A percentile compares a stretch with the other conserved stretches of the same genome.
Evolutionary conservation across 2,329 filamentous ascomycete genomes (phyloP).

Genomic region (Ophiosphaerella herpotricha): DNA sequence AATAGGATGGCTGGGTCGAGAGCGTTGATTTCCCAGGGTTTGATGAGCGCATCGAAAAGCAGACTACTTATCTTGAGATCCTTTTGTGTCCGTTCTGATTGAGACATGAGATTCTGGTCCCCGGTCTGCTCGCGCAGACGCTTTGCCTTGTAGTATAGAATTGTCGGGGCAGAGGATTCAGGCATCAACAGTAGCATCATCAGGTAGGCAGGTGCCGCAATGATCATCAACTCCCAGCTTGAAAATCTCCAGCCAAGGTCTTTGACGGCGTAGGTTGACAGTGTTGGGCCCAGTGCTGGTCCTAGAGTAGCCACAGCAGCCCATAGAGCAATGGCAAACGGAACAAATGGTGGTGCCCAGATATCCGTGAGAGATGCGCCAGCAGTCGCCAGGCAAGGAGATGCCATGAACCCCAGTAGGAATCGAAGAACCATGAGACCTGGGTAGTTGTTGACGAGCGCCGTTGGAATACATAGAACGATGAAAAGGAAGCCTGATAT

Average conservation of each 20-base stretch:
- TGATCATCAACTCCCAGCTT: slow-evolving; percentile 82
- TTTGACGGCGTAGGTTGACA: slow-evolving; percentile 75
- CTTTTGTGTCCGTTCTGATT: slow-evolving; percentile 72
- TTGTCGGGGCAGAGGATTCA: slow-evolving; percentile 78
- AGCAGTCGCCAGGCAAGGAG: slow-evolving; percentile 41
- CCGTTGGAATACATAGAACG: slow-evolving; percentile 67
- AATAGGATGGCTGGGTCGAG: slow-evolving; percentile 81
- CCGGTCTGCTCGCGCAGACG: slow-evolving; percentile 72
- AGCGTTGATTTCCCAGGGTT: slow-evolving; percentile 86
- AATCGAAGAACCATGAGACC: slow-evolving; percentile 62
- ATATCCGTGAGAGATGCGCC: slow-evolving; percentile 42
- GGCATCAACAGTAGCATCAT: slow-evolving; percentile 81
- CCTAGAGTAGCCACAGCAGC: slow-evolving; percentile 55
- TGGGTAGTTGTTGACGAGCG: slow-evolving; percentile 64
- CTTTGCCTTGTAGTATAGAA: slow-evolving; percentile 62
- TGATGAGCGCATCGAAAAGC: slow-evolving; percentile 59
- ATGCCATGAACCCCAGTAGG: slow-evolving; percentile 42
- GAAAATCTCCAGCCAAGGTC: slow-evolving; percentile 77
- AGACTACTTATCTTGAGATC: slow-evolving; percentile 42
- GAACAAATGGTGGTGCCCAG: slow-evolving; percentile 47
- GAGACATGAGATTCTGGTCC: slow-evolving; percentile 70
- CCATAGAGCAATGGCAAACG: slow-evolving; percentile 50
- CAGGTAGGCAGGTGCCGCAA: slow-evolving; percentile 71
- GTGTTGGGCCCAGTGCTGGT: slow-evolving; percentile 65
- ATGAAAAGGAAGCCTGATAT: slow-evolving; percentile 70